These are phyloP conservation scores for Cladophialophora exuberans DNA, from an alignment of 2,329 filamentous ascomycete species.

Conservation along the genomic window DNA sequence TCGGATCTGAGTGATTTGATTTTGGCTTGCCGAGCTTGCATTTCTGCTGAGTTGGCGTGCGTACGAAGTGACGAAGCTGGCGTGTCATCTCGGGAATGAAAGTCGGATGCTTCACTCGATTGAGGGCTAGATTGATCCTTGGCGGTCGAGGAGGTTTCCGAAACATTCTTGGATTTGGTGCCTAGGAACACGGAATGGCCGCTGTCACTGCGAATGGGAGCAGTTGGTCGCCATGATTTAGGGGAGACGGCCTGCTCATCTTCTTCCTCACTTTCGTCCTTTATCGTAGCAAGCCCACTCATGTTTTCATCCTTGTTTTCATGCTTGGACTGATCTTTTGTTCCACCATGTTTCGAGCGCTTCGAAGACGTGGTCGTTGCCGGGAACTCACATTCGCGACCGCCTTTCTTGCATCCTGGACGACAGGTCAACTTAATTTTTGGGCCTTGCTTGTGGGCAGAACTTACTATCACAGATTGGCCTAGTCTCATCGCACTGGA, in stretches of 20 bases:
- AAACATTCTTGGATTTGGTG: slow-evolving; percentile 35
- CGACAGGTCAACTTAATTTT: slow-evolving; percentile 14
- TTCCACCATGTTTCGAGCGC: slow-evolving; percentile 38
- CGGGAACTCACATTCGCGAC: slow-evolving; percentile 87
- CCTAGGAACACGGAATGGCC: slow-evolving; percentile 33
- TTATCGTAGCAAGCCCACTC: slow-evolving; percentile 29
- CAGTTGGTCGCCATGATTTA: slow-evolving; percentile 9
- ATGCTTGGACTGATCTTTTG: slow-evolving; percentile 26
- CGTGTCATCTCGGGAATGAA: slow-evolving; percentile 40
- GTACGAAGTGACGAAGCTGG: slow-evolving; percentile 33
- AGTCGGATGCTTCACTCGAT: slow-evolving; percentile 51
- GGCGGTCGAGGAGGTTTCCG: slow-evolving; percentile 33
- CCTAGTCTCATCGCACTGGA: slow-evolving; percentile 83
- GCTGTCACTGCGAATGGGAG: slow-evolving; percentile 25
- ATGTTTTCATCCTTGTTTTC: slow-evolving; percentile 27
- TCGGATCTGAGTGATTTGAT: slow-evolving; percentile 63
- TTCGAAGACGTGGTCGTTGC: slow-evolving; percentile 62
- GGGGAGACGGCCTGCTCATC: slow-evolving; percentile 18
- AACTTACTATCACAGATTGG: slow-evolving; percentile 77
- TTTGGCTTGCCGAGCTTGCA: slow-evolving; percentile 31
- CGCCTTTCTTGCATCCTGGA: slow-evolving; percentile 84
- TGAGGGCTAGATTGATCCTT: slow-evolving; percentile 48
- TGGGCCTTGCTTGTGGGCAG: background rate
- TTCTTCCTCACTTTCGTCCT: slow-evolving; percentile 33
- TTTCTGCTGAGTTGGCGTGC: slow-evolving; percentile 25